Evolutionary conservation across 495 filamentous ascomycete genomes (phyloP), one percentile per base, ranked within the genome.

Genomic region (Trypethelium eluteriae): DNA sequence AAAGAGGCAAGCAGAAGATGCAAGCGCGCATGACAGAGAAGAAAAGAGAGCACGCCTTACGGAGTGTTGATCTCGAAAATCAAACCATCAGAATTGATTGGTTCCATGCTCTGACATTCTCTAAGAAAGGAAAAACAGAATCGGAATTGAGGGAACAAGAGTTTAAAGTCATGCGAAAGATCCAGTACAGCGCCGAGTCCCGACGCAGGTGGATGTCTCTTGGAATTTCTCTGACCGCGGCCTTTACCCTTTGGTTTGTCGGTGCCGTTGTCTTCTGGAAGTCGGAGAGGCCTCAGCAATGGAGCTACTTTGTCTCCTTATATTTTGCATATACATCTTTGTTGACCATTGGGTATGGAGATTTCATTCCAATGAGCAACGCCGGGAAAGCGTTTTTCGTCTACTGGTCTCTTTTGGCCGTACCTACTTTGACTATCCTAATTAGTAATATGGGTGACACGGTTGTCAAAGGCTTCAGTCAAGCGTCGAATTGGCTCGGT

Each of bases 261-360:
- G 92, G 92, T 2, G 92, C 91, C 0, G 80, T 83, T 16, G 80
- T 93, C 44, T 96, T 96, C 74, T 79, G 77, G 74, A 72, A 76
- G 32, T 77, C 83, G 0, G 86, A 89, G 71, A 69, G 74, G 49
- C 71, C 78, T 41, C 84, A 85, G 69, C 62, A 78, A 1, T 96
- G 91, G 92, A 81, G 76, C n/a, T 96, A 96, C 71, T 95, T 94
- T 67, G 77, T 87, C 14, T 80, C 85, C 0, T 74, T 96, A 6
- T 96, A 95, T 74, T 95, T 94, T 75, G 75, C 88, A 2, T 96
- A 90, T 73, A 86, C 86, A 2, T 85, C 86, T 2, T 81, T 96
- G 41, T 79, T 93, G 5, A 96, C 92, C 1, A 91, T 96, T 63
- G 92, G 92, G 0, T 96, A 92, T 70, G 92, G 92, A 2, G 91